phyloP scores from a whole-genome alignment of 371 early-diverging fungal genomes.

The Coemansia sp. region DNA sequence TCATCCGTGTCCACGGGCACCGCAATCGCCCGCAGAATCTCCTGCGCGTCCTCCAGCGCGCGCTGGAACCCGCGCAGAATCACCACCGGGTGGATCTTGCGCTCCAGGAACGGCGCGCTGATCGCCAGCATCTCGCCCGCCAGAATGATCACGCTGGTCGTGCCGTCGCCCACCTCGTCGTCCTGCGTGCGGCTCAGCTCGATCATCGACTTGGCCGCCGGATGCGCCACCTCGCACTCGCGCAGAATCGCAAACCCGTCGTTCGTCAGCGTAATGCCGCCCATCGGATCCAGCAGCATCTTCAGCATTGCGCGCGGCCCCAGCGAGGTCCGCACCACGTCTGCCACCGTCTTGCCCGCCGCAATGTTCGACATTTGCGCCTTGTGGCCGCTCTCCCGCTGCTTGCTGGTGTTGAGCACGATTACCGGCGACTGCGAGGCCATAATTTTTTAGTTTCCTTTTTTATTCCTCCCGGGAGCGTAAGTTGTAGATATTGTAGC shows the following conservation, averaged over 20 bases:
- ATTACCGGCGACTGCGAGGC: slow-evolving; percentile 45
- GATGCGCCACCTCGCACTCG: slow-evolving; percentile 99
- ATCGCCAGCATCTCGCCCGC: slow-evolving; percentile 95
- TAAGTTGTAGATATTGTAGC: not conserved
- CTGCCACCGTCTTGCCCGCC: slow-evolving; percentile 97
- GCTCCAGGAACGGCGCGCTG: slow-evolving; percentile 92
- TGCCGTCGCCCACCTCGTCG: slow-evolving; percentile 99
- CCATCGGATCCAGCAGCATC: slow-evolving; percentile 99
- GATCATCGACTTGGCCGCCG: slow-evolving; percentile 99
- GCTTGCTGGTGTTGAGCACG: slow-evolving; percentile 76
- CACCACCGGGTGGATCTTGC: slow-evolving; percentile 98
- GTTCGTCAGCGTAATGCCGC: slow-evolving; percentile 99
- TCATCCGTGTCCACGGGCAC: slow-evolving; percentile 80
- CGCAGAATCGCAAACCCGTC: slow-evolving; percentile 99
- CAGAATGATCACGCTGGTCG: slow-evolving; percentile 99
- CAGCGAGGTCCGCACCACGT: slow-evolving; percentile 98
- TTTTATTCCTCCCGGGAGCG: not conserved
- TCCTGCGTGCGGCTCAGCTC: slow-evolving; percentile 99
- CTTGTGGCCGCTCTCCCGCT: slow-evolving; percentile 94
- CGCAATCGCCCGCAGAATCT: slow-evolving; percentile 81
- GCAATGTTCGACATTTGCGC: slow-evolving; percentile 97
- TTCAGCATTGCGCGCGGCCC: slow-evolving; percentile 99
- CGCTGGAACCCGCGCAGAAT: slow-evolving; percentile 93
- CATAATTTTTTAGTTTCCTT: slow-evolving; percentile 23
- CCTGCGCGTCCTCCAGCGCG: slow-evolving; percentile 90